Conservation (phyloP, 2,329 filamentous ascomycete genomes). For the Sporothrix sp. region DNA sequence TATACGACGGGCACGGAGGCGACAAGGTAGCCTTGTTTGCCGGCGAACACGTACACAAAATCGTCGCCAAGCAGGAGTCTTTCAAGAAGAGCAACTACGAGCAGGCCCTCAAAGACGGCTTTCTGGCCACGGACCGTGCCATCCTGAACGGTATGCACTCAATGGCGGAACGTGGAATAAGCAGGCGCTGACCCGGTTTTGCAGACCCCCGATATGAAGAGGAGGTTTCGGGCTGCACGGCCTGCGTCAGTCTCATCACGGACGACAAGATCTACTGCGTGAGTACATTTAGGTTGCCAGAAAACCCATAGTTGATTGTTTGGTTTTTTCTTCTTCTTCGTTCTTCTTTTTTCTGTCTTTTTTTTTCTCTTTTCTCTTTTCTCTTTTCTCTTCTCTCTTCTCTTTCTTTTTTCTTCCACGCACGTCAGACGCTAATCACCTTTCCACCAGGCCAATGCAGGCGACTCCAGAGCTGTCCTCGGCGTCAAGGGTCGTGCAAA, state of each 20-base stretch:
- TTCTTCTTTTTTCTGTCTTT: neutral
- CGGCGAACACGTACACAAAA: slow-evolving; percentile 86
- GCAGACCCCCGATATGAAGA: slow-evolving; percentile 94
- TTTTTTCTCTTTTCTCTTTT: neutral
- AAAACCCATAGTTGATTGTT: too few relatives aligned
- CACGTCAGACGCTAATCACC: too few relatives aligned
- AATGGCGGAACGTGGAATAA: too few relatives aligned
- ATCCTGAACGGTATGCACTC: slow-evolving; percentile 73
- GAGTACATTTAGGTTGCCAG: too few relatives aligned
- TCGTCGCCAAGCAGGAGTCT: slow-evolving; percentile 86
- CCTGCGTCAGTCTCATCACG: slow-evolving; percentile 81
- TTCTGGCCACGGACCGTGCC: slow-evolving; percentile 88
- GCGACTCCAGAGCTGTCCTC: slow-evolving; percentile 88
- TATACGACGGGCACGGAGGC: slow-evolving; percentile 95
- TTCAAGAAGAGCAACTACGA: slow-evolving; percentile 88
- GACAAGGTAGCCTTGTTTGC: slow-evolving; percentile 93
- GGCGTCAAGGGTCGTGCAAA: slow-evolving; percentile 96
- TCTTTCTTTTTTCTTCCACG: neutral
- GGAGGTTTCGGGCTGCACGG: slow-evolving; percentile 95
- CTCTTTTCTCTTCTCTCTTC: neutral
- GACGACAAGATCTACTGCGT: slow-evolving; percentile 92
- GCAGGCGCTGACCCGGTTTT: slow-evolving; percentile 12
- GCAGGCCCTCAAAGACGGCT: slow-evolving; percentile 94
- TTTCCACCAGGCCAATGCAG: slow-evolving; percentile 71
- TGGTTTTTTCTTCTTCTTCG: too few relatives aligned